Conservation (phyloP, 2,329 filamentous ascomycete genomes). For the Venturiaceae sp. region DNA sequence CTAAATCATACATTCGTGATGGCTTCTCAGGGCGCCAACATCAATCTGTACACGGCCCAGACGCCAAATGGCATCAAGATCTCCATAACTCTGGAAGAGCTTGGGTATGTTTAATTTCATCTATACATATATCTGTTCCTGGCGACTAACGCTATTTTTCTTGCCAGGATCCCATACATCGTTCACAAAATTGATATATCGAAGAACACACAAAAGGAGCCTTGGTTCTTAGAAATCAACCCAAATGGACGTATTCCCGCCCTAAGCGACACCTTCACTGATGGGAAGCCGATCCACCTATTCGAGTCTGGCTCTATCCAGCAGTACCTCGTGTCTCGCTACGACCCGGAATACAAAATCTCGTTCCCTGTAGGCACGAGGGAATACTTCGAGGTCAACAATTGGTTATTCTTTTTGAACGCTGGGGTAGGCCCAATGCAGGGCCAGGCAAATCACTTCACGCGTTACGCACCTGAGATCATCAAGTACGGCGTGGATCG, state of each 20-base stretch:
- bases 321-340: slow-evolving; percentile 26
- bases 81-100: slow-evolving; percentile 34
- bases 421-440: slow-evolving; percentile 77
- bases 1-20: neutral
- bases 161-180: slow-evolving; percentile 33
- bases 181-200: slow-evolving; percentile 41
- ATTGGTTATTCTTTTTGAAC: slow-evolving; percentile 67
- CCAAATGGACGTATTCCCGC: slow-evolving; percentile 34
- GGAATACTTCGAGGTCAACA: slow-evolving; percentile 72
- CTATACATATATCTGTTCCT: too few species aligned
- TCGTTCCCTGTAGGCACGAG: slow-evolving; percentile 45
- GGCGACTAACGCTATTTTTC: too few species aligned
- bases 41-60: slow-evolving; percentile 73
- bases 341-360: slow-evolving; percentile 40
- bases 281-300: slow-evolving; percentile 40
- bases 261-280: slow-evolving; percentile 37
- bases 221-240: slow-evolving; percentile 28
- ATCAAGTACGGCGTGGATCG: slow-evolving; percentile 34
- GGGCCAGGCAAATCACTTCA: slow-evolving; percentile 74
- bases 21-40: slow-evolving; percentile 40
- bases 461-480: slow-evolving; percentile 63
- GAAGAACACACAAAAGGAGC: slow-evolving; percentile 35
- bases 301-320: slow-evolving; percentile 43
- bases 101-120: slow-evolving; percentile 58
- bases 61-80: slow-evolving; percentile 36